phyloP scores from a whole-genome alignment of 768 basidiomycete species.

The Lentinula edodes region DNA sequence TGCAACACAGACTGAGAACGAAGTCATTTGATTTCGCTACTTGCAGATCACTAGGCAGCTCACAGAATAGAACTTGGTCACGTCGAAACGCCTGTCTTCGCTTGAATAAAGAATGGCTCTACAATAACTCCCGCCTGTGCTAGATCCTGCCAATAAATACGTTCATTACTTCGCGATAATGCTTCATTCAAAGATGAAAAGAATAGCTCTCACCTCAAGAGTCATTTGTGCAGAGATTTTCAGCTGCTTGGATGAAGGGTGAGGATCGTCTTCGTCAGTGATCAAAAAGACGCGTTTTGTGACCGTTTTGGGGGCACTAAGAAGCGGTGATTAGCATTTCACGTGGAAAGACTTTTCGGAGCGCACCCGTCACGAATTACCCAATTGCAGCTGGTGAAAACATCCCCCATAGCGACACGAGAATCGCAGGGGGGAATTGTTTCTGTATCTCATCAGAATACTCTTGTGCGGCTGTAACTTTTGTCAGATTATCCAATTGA shows the following conservation, averaged over 20 bases:
- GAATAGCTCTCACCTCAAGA: constrained; percentile 41
- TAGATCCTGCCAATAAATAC: constrained; percentile 57
- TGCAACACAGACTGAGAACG: constrained; percentile 52
- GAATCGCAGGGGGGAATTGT: constrained; percentile 60
- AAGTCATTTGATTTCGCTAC: background rate
- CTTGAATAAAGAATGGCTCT: constrained; percentile 87
- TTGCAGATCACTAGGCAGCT: constrained; percentile 20
- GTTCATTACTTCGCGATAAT: too few species aligned
- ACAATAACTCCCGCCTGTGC: constrained; percentile 72
- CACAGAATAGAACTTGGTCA: constrained; percentile 76
- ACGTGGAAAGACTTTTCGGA: background rate
- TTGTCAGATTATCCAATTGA: constrained; percentile 1
- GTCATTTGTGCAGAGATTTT: constrained; percentile 68
- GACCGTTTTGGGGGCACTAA: constrained; percentile 78
- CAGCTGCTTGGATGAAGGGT: constrained; percentile 53
- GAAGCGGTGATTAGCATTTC: background rate
- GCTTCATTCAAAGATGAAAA: background rate
- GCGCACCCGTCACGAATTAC: constrained; percentile 79
- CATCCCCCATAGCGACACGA: constrained; percentile 77
- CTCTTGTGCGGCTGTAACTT: constrained; percentile 52
- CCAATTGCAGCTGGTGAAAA: constrained; percentile 88
- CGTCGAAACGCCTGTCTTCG: constrained; percentile 60
- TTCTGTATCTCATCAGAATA: constrained; percentile 51
- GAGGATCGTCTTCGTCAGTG: constrained; percentile 84
- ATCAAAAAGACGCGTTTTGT: constrained; percentile 92